A percentile compares a stretch with the other conserved stretches of the same genome.
Evolutionary conservation across 2,329 filamentous ascomycete genomes (phyloP).

Genomic region (Tolypocladium tropicale): DNA sequence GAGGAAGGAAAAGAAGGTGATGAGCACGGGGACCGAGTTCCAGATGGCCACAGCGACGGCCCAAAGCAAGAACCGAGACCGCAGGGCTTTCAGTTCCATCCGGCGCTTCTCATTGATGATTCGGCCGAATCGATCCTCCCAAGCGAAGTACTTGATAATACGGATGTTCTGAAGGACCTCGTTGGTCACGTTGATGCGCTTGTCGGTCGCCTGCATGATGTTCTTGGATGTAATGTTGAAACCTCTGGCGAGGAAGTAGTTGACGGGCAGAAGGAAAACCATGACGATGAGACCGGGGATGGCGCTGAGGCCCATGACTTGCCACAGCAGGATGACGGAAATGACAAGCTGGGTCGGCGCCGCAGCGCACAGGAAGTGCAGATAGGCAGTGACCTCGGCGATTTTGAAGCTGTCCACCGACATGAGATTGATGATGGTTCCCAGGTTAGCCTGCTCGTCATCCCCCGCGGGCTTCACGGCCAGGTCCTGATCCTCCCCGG

Average conservation of each 20-base stretch:
- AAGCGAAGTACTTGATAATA: constrained; percentile 99
- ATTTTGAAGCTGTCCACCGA: constrained; percentile 99
- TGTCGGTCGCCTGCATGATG: constrained; percentile 89
- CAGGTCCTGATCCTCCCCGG: constrained; percentile 25
- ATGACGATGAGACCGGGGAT: constrained; percentile 90
- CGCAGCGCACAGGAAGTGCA: constrained; percentile 90
- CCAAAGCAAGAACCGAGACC: constrained; percentile 83
- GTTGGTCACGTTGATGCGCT: constrained; percentile 91
- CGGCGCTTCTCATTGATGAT: constrained; percentile 83
- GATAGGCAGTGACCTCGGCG: constrained; percentile 83
- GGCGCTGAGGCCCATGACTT: constrained; percentile 83
- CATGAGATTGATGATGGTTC: constrained; percentile 99
- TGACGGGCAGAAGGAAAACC: constrained; percentile 78
- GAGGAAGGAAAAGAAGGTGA: constrained; percentile 93
- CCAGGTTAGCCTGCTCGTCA: constrained; percentile 77
- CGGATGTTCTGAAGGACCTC: constrained; percentile 95
- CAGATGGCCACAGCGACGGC: constrained; percentile 84
- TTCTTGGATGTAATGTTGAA: constrained; percentile 82
- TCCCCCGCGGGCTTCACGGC: constrained; percentile 22
- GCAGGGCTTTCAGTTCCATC: constrained; percentile 66
- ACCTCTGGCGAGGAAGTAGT: constrained; percentile 76
- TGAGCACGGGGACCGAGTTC: constrained; percentile 91
- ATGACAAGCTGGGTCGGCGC: constrained; percentile 82
- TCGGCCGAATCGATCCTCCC: constrained; percentile 83
- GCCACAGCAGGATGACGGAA: constrained; percentile 73